These are phyloP conservation scores for Barnettozyma populi DNA, from an alignment of 805 yeast species.

Conservation along the genomic window DNA sequence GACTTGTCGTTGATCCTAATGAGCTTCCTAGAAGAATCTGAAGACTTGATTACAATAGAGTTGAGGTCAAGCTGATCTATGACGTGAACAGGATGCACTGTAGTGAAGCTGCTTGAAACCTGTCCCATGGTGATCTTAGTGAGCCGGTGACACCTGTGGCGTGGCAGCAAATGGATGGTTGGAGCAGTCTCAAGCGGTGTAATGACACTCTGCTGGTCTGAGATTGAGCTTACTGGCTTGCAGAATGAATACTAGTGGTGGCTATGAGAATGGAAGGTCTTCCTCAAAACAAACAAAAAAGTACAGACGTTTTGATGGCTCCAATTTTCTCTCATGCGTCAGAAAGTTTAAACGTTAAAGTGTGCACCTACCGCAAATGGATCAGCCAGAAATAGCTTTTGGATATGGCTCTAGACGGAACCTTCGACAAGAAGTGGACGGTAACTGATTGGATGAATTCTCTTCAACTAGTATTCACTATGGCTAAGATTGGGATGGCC, in stretches of 20 bases:
- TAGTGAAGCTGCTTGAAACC: background rate
- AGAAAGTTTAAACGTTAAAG: background rate
- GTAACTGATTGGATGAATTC: too few species aligned
- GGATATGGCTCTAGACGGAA: too few species aligned
- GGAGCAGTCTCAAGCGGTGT: background rate
- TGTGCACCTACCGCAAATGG: background rate
- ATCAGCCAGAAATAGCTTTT: background rate
- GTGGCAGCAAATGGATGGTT: background rate
- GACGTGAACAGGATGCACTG: background rate
- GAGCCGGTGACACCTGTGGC: background rate
- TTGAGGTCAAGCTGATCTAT: background rate
- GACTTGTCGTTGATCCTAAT: background rate
- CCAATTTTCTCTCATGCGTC: background rate
- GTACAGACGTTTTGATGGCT: too few species aligned
- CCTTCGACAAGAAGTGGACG: too few species aligned
- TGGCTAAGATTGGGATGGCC: too few species aligned
- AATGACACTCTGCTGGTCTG: background rate
- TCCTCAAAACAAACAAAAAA: too few species aligned
- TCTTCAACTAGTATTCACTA: too few species aligned
- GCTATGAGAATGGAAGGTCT: background rate
- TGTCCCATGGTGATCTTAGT: background rate
- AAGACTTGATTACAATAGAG: background rate
- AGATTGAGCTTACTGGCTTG: too few species aligned
- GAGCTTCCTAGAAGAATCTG: background rate
- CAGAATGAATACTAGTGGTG: too few species aligned